Evolutionary conservation across 1,284 basidiomycete species (phyloP).

Genomic region (Somion occarium): DNA sequence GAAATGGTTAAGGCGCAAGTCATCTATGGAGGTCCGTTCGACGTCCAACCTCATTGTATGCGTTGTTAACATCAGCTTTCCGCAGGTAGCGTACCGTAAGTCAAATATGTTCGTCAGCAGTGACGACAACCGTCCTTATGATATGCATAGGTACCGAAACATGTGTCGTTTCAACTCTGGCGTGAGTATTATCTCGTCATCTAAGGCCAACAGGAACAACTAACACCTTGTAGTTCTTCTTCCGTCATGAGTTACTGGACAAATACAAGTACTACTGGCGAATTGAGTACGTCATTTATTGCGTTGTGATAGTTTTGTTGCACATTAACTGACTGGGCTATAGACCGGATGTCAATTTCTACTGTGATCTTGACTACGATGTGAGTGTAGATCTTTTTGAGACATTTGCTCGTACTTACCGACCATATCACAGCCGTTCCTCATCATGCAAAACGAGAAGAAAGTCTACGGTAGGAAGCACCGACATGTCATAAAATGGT

Average conservation of each 20-base stretch:
- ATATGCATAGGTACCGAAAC: slow-evolving; percentile 62
- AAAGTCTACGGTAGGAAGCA: slow-evolving; percentile 70
- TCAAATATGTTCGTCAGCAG: slow-evolving; percentile 21
- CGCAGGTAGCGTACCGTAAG: slow-evolving; percentile 58
- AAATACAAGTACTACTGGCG: slow-evolving; percentile 94
- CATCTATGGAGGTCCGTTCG: slow-evolving; percentile 75
- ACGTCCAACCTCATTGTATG: background rate
- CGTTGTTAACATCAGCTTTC: slow-evolving; percentile 4
- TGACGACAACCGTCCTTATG: slow-evolving; percentile 1
- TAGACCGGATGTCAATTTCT: slow-evolving; percentile 30
- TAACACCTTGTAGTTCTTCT: slow-evolving; percentile 66
- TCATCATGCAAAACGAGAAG: slow-evolving; percentile 83
- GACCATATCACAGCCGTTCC: slow-evolving; percentile 92
- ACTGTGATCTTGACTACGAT: slow-evolving; percentile 30
- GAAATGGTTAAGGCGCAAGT: slow-evolving; percentile 79
- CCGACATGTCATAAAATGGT: background rate
- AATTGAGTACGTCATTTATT: slow-evolving; percentile 44
- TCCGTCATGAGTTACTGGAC: slow-evolving; percentile 73
- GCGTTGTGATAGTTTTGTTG: background rate
- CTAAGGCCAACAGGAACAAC: background rate
- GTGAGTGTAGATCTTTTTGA: too few species aligned
- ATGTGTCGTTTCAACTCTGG: slow-evolving; percentile 97
- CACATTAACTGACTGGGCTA: background rate
- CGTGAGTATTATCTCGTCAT: slow-evolving; percentile 40
- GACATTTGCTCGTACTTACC: too few species aligned